Evolutionary conservation across 371 early-diverging fungal genomes (phyloP).

Genomic region (Globomyces sp.): DNA sequence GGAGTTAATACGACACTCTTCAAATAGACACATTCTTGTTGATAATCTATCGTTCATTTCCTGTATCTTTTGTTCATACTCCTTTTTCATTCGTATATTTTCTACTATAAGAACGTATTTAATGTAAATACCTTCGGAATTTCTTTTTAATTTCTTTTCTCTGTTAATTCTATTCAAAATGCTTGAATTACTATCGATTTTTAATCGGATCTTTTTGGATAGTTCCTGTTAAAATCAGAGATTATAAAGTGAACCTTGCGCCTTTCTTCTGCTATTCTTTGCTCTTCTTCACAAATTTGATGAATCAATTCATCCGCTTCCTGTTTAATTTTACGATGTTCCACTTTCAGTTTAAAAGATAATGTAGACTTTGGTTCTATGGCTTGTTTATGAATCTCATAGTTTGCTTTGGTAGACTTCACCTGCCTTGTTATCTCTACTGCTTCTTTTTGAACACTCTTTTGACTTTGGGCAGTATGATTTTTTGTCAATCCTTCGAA

Average conservation of each 20-base stretch:
- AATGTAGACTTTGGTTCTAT: slow-evolving; percentile 16
- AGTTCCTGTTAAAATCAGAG: background rate
- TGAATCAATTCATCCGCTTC: slow-evolving; percentile 19
- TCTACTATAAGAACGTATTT: background rate
- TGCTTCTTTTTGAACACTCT: background rate
- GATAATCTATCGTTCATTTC: slow-evolving; percentile 20
- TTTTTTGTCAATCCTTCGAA: slow-evolving; percentile 14
- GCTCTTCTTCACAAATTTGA: slow-evolving; percentile 10
- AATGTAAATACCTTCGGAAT: background rate
- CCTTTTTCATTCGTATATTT: slow-evolving; percentile 11
- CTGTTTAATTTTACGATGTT: slow-evolving; percentile 11
- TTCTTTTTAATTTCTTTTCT: slow-evolving; percentile 2
- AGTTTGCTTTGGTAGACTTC: slow-evolving; percentile 1
- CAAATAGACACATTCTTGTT: slow-evolving; percentile 22
- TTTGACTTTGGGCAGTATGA: slow-evolving; percentile 13
- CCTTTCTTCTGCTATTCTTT: background rate
- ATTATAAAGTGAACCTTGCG: background rate
- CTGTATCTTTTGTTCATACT: slow-evolving; percentile 13
- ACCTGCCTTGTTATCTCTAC: background rate
- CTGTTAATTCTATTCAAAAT: slow-evolving; percentile 8
- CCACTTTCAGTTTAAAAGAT: slow-evolving; percentile 12
- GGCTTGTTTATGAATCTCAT: background rate
- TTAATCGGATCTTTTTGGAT: slow-evolving; percentile 17
- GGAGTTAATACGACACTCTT: slow-evolving; percentile 14
- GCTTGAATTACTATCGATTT: slow-evolving; percentile 9